phyloP scores from a whole-genome alignment of 163 green algal genomes.

The Prototheca stagnorum region DNA sequence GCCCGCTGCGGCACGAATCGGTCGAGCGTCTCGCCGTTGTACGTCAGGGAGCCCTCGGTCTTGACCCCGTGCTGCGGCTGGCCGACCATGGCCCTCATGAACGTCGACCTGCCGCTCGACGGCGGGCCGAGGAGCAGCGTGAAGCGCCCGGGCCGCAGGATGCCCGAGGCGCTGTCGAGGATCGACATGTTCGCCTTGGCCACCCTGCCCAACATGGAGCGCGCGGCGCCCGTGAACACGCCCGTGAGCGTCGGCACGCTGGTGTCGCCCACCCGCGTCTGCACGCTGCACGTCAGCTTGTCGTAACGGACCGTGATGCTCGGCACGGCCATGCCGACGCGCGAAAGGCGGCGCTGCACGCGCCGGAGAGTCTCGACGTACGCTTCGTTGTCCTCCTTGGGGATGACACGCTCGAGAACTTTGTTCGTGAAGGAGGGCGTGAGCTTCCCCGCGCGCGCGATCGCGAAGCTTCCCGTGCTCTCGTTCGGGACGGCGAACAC shows the following conservation, averaged over 20 bases:
- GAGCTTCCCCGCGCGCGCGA: background rate
- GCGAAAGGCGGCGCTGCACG: background rate
- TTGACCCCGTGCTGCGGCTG: constrained; percentile 6
- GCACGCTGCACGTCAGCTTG: constrained; percentile 3
- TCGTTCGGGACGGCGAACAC: background rate
- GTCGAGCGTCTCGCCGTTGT: constrained; percentile 10
- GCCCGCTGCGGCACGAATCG: constrained; percentile 4
- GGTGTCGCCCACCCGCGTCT: constrained; percentile 6
- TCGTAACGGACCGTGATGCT: constrained; percentile 10
- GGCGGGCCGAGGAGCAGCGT: constrained; percentile 58
- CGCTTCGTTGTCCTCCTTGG: background rate
- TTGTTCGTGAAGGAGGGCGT: background rate
- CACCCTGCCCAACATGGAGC: background rate
- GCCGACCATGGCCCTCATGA: constrained; percentile 38
- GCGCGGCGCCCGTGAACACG: background rate
- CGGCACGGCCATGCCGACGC: constrained; percentile 6
- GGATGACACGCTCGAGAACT: background rate
- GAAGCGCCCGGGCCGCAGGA: constrained; percentile 35
- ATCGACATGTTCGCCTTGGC: background rate
- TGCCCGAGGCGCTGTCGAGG: constrained; percentile 1
- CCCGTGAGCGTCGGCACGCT: constrained; percentile 10
- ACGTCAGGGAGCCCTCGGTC: constrained; percentile 1
- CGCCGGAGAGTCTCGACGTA: background rate
- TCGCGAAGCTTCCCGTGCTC: background rate
- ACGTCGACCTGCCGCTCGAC: constrained; percentile 36